phyloP scores from a whole-genome alignment of 2,329 filamentous ascomycete species.

The Xylariaceae sp. region DNA sequence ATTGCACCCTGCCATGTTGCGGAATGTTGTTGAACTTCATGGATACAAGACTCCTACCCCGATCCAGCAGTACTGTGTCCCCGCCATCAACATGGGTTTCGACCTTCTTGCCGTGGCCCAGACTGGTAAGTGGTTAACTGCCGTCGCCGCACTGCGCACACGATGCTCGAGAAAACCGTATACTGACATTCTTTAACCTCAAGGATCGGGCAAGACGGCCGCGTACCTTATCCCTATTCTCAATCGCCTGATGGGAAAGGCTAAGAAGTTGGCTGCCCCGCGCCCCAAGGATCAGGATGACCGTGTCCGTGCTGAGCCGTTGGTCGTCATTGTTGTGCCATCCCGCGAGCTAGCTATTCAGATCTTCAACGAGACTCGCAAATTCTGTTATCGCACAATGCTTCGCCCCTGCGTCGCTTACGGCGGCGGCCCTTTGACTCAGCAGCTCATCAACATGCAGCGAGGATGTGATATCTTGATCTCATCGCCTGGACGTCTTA shows the following conservation, averaged over 20 bases:
- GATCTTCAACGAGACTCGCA: conserved; percentile 90
- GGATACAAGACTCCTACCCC: conserved; percentile 72
- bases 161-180: too few species aligned
- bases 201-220: conserved; percentile 93
- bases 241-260: conserved; percentile 92
- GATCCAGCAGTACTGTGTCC: conserved; percentile 80
- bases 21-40: conserved; percentile 71
- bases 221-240: conserved; percentile 86
- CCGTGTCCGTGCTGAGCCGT: conserved; percentile 69
- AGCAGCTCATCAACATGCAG: conserved; percentile 67
- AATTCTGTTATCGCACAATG: conserved; percentile 92
- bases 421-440: conserved; percentile 67
- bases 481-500: conserved; percentile 78
- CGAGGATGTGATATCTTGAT: conserved; percentile 88
- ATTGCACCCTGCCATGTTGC: conserved; percentile 75
- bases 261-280: conserved; percentile 74
- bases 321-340: conserved; percentile 80
- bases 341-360: conserved; percentile 88
- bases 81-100: conserved; percentile 67
- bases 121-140: conserved; percentile 61
- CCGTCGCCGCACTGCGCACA: not conserved
- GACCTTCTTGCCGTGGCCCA: conserved; percentile 89
- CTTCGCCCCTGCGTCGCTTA: conserved; percentile 86
- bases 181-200: not conserved
- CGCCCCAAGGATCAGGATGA: conserved; percentile 57